These are phyloP conservation scores for Lanmaoa pseudosensibilis DNA, from an alignment of 768 basidiomycete genomes.

Conservation along the genomic window DNA sequence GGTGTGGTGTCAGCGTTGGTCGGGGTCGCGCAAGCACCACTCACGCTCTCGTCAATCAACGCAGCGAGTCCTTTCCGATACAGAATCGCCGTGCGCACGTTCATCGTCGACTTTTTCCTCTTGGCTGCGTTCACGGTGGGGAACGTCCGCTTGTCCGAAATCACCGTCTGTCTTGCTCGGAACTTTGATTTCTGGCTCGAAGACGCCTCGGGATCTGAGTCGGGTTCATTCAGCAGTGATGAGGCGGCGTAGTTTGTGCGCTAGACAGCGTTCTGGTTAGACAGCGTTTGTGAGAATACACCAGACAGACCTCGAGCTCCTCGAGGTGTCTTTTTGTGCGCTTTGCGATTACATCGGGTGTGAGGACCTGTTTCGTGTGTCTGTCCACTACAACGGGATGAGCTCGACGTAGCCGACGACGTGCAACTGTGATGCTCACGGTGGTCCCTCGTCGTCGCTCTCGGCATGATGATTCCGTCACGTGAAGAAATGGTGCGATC, in stretches of 20 bases:
- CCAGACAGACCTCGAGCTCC: constrained; percentile 69
- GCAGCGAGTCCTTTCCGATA: constrained; percentile 78
- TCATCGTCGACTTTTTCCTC: constrained; percentile 82
- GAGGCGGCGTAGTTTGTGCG: constrained; percentile 74
- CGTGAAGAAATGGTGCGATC: constrained; percentile 24
- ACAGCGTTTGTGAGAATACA: background rate
- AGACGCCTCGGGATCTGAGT: constrained; percentile 28
- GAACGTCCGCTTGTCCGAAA: constrained; percentile 72
- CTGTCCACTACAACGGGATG: constrained; percentile 42
- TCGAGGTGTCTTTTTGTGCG: constrained; percentile 77
- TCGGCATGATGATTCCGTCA: constrained; percentile 20
- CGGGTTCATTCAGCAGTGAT: constrained; percentile 31
- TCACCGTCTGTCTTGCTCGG: constrained; percentile 66
- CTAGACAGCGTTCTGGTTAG: constrained; percentile 37
- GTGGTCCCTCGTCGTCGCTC: constrained; percentile 22
- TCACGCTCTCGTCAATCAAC: constrained; percentile 77
- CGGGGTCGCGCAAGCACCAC: constrained; percentile 27
- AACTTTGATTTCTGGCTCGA: constrained; percentile 46
- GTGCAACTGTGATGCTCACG: constrained; percentile 32
- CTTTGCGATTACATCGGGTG: constrained; percentile 70
- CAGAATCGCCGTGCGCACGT: constrained; percentile 73
- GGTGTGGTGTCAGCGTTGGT: constrained; percentile 5
- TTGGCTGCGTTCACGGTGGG: constrained; percentile 27
- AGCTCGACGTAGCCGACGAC: constrained; percentile 6
- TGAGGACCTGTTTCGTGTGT: constrained; percentile 43